A percentile compares a stretch with the other conserved stretches of the same genome.
Conservation (phyloP, 495 filamentous ascomycete genomes). For the Tuber umbilicatum region DNA sequence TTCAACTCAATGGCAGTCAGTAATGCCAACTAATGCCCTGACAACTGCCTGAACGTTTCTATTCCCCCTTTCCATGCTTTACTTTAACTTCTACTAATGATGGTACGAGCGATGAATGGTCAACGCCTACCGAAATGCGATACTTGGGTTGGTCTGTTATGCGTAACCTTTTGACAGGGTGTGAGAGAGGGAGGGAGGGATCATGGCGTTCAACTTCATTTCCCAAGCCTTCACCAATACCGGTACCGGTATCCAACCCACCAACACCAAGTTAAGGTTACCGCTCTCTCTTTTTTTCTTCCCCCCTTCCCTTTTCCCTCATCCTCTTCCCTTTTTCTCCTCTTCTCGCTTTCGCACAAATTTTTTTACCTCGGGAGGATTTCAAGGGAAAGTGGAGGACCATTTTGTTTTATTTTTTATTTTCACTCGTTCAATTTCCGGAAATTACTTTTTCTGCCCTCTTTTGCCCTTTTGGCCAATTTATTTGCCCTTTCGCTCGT, state of each 20-base stretch:
- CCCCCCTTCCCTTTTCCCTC: constrained; percentile 15
- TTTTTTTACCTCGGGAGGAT: constrained; percentile 8
- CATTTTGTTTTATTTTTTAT: constrained; percentile 1
- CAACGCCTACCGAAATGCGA: background rate
- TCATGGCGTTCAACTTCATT: constrained; percentile 36
- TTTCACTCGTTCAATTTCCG: background rate
- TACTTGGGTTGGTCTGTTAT: background rate
- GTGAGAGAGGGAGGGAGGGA: constrained; percentile 18
- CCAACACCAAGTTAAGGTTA: constrained; percentile 24
- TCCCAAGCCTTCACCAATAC: constrained; percentile 28
- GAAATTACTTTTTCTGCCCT: background rate
- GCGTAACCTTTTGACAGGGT: background rate
- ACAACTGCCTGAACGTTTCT: background rate
- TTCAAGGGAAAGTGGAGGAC: background rate
- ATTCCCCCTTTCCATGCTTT: background rate
- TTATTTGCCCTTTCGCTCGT: constrained; percentile 1
- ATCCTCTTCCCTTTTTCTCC: constrained; percentile 5
- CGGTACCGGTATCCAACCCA: constrained; percentile 11
- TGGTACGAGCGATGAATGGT: background rate
- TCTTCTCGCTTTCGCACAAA: constrained; percentile 1
- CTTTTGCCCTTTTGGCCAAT: constrained; percentile 1
- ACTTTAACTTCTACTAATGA: background rate
- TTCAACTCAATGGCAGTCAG: background rate
- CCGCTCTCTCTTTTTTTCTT: constrained; percentile 12
- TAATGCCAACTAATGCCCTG: background rate